Evolutionary conservation across 139 green algal species (phyloP).

Genomic region (Tetradesmus obliquus): DNA sequence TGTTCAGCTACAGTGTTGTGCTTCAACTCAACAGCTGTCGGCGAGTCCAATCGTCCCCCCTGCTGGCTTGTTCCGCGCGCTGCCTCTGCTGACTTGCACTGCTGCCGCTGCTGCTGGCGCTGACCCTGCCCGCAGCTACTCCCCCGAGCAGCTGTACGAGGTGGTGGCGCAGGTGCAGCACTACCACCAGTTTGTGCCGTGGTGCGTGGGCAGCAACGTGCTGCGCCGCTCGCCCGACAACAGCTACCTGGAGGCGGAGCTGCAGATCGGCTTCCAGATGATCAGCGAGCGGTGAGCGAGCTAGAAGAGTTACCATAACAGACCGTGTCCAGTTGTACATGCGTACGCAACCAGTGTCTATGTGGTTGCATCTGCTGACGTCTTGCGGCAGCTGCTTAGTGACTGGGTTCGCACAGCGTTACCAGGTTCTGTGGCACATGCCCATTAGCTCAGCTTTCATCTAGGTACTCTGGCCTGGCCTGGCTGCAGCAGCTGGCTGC

Average conservation of each 20-base stretch:
- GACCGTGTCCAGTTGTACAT: neutral
- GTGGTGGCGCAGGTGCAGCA: constrained; percentile 88
- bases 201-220: constrained; percentile 80
- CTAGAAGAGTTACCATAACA: neutral
- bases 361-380: neutral
- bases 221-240: constrained; percentile 32
- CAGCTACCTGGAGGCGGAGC: constrained; percentile 89
- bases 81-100: neutral
- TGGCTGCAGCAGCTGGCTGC: too few species aligned
- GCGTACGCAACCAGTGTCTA: neutral
- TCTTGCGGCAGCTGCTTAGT: neutral
- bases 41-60: too few species aligned
- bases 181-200: constrained; percentile 94
- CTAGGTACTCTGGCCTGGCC: too few species aligned
- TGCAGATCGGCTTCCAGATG: constrained; percentile 93
- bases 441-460: too few species aligned
- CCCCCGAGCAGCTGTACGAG: constrained; percentile 83
- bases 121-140: constrained; percentile 61
- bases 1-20: too few species aligned
- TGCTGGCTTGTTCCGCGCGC: too few species aligned
- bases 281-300: constrained; percentile 53
- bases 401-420: neutral
- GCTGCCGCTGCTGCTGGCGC: neutral
- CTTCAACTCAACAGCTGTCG: too few species aligned
- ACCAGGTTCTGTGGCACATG: neutral